These are phyloP conservation scores for Pseudohyphozyma bogoriensis DNA, from an alignment of 768 basidiomycete genomes.

Conservation along the genomic window DNA sequence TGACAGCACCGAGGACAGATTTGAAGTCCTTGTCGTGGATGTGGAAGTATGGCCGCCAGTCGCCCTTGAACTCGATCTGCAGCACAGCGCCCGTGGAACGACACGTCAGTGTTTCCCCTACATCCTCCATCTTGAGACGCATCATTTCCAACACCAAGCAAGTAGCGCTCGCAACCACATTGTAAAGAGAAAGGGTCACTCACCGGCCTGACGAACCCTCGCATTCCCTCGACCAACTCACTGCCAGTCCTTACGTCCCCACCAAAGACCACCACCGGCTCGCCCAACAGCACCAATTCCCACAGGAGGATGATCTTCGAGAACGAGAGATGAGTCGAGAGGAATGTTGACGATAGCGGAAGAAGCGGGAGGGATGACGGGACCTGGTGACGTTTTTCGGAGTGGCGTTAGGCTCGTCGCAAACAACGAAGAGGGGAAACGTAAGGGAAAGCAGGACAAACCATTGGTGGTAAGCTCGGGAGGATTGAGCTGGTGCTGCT, in stretches of 20 bases:
- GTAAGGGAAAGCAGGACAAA: neutral
- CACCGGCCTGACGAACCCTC: constrained; percentile 76
- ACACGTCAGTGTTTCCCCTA: neutral
- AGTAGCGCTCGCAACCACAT: too few relatives aligned
- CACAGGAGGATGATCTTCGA: constrained; percentile 50
- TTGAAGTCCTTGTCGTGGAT: constrained; percentile 65
- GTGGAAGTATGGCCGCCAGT: constrained; percentile 89
- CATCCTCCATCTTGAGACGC: neutral
- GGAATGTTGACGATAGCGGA: constrained; percentile 51
- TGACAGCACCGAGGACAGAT: constrained; percentile 49
- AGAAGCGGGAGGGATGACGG: constrained; percentile 56
- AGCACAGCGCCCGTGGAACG: neutral
- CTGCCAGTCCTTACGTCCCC: constrained; percentile 67
- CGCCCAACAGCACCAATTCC: constrained; percentile 86
- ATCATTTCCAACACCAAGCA: neutral
- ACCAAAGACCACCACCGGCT: constrained; percentile 78
- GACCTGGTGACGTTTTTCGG: constrained; percentile 43
- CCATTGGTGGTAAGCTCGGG: neutral
- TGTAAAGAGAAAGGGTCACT: constrained; percentile 24
- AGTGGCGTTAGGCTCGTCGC: neutral
- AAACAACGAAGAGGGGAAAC: neutral
- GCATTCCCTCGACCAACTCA: constrained; percentile 83
- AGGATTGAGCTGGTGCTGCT: neutral
- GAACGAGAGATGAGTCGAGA: constrained; percentile 35
- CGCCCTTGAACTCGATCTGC: constrained; percentile 47